Percentiles rank a stretch among this genome's conserved stretches.
These are phyloP conservation scores for Mycena haematopus DNA, from an alignment of 768 basidiomycete genomes.

Conservation along the genomic window DNA sequence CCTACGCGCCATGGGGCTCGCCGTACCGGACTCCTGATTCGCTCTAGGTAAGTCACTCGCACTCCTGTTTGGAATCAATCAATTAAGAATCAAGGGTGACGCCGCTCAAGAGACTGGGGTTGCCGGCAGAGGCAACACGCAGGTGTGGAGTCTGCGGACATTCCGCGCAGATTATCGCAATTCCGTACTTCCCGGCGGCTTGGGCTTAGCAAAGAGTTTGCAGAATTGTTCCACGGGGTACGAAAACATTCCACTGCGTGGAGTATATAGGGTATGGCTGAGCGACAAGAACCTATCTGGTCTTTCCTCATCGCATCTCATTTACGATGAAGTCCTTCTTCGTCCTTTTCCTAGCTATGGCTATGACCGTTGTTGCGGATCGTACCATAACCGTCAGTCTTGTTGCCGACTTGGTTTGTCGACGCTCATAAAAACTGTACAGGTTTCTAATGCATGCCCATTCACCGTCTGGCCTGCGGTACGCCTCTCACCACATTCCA, in stretches of 20 bases:
- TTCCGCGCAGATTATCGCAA: constrained; percentile 6
- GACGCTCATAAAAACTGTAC: constrained; percentile 1
- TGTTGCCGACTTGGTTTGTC: constrained; percentile 11
- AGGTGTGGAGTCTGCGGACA: constrained; percentile 6
- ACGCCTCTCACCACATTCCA: neutral
- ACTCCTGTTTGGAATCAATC: too few relatives aligned
- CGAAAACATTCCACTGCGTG: too few relatives aligned
- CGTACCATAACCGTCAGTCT: constrained; percentile 18
- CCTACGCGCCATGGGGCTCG: too few relatives aligned
- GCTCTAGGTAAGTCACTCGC: too few relatives aligned
- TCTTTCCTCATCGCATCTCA: constrained; percentile 15
- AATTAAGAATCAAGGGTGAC: too few relatives aligned
- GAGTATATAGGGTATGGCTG: constrained; percentile 11
- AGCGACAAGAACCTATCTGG: constrained; percentile 12
- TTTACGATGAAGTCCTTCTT: constrained; percentile 19
- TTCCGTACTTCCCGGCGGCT: constrained; percentile 7
- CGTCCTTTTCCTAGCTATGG: constrained; percentile 11
- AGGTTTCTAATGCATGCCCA: constrained; percentile 18
- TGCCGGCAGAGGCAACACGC: constrained; percentile 6
- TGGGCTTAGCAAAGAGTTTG: too few relatives aligned
- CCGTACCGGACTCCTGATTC: too few relatives aligned
- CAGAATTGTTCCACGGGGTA: too few relatives aligned
- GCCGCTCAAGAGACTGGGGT: too few relatives aligned
- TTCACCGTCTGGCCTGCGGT: constrained; percentile 21
- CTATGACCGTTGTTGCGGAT: constrained; percentile 6